Base-by-base conservation (phyloP, 2,329 filamentous ascomycete species). In the Drechmeria coniospora region DNA sequence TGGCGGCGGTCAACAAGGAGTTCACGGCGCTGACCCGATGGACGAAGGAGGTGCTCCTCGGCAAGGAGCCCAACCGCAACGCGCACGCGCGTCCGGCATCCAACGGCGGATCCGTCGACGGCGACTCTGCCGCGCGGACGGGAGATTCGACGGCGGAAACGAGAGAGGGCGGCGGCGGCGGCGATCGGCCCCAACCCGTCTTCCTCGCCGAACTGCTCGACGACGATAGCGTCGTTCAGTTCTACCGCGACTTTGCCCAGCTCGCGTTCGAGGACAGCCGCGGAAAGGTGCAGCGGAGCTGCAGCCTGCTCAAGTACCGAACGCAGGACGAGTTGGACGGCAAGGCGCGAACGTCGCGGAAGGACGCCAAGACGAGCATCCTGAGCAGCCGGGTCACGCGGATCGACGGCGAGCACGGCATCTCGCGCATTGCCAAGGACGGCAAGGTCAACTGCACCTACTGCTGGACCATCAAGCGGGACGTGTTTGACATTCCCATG, bases 401-500 rank as follows among this genome's bases (percentile, higher is more conserved):
- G 35, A 75, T 77, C 40, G 72, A 73, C 41, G 73, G 76, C 30
- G 76, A 83, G 51, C 68, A 79, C 36, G 84, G 81, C 8, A 87
- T 92, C 53, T 79, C 79, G 30, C 72, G 74, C 45, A 67, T 93
- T 10, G 82, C 81, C 45, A 79, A 74, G 47, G 84, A 92, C 45
- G 87, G 86, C 29, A 86, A 90, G 54, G 79, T 95, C 32, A 81
- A 92, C 49, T 94, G 86, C 59, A 84, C 80, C 44, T 93, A 92
- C 56, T 92, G 82, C 59, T 95, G 87, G 86, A 87, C 82, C 37
- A 86, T 95, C 36, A 93, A 93, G 59, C 68, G 87, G 37, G 90
- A 98, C 53, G 82, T 90, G 22, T 95, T 95, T 58, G 87, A 95
- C 57, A 93, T 95, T 53, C 90, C 90, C 14, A 93, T 94, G 83